Base-by-base conservation (phyloP, 768 basidiomycete genomes). In the Leucocoprinus birnbaumii region DNA sequence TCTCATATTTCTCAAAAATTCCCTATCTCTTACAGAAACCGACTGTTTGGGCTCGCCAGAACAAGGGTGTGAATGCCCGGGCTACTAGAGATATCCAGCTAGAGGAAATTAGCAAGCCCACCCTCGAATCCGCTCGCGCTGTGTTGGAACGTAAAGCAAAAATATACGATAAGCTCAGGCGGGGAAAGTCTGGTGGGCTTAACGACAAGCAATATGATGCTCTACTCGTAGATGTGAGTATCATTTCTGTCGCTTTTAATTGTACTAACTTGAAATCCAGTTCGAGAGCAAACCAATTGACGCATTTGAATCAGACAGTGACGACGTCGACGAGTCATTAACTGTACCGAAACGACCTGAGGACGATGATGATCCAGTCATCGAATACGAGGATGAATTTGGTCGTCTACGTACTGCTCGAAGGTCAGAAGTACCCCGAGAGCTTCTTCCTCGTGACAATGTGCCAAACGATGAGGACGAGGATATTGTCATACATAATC, bases 301-400 rank as follows among this genome's bases (percentile, higher is more conserved):
- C 49, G 66, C 67, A 5, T 88, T 80, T 61, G 80, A 85, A 57
- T 82, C 82, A 7, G 86, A 89, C 53, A 89, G 86, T 55, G 87
- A 87, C 41, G 89, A 89, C 62, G 82, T 83, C 3, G 89, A 91
- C 64, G 91, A 92, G 65, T 89, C 87, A n/a, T 58, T 84, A 59
- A 79, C 77, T 3, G 78, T 89, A 1, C 86, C 89, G 0, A 68
- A 68, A 61, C 68, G 73, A 3, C 68, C 67, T 14, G 65, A 69
- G 14, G 77, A 79, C 25, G 76, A 74, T 61, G 78, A 90, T 84
- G 77, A 94, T 61, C 89, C 90, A 10, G 71, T 92, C 26, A 76
- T 93, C 4, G 92, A 94, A 66, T 93, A 92, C 56, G 84, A 87
- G 64, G 92, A 94, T 59, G 92, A 94, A 63, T 91, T 91, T 64